These are phyloP conservation scores for Globisporangium alternatum DNA, from an alignment of 352 stramenopile genomes.

Conservation along the genomic window DNA sequence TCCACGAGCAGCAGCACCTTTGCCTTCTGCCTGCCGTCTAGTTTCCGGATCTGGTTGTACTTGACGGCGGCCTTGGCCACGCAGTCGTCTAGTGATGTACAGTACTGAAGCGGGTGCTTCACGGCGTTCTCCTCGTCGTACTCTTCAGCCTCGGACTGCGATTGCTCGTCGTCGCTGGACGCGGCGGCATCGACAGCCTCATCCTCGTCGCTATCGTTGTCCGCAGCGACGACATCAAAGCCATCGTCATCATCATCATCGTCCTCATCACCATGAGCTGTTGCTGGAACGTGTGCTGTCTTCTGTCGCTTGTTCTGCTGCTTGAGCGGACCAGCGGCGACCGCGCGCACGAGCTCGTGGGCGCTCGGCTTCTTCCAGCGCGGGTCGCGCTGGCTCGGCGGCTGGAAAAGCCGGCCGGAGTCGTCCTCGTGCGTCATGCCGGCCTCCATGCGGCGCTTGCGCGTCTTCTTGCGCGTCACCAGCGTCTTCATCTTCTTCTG, in stretches of 20 bases:
- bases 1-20: conserved; percentile 68
- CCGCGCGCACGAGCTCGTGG: conserved; percentile 31
- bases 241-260: conserved; percentile 21
- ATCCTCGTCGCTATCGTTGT: conserved; percentile 17
- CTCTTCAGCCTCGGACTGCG: conserved; percentile 20
- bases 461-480: conserved; percentile 74
- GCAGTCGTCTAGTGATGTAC: conserved; percentile 49
- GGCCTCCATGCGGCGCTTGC: conserved; percentile 61
- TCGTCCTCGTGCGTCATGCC: conserved; percentile 66
- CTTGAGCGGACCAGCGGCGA: conserved; percentile 16
- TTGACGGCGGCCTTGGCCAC: conserved; percentile 32
- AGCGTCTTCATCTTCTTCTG: conserved; percentile 84
- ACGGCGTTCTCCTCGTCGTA: conserved; percentile 16
- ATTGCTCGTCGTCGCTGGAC: conserved; percentile 17
- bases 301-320: conserved; percentile 37
- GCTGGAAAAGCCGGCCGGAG: conserved; percentile 67
- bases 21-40: conserved; percentile 60
- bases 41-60: conserved; percentile 50
- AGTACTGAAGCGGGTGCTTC: conserved; percentile 43
- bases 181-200: conserved; percentile 14
- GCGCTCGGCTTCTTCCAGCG: conserved; percentile 71
- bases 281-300: conserved; percentile 15
- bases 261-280: conserved; percentile 15
- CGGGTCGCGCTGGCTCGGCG: conserved; percentile 62
- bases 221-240: conserved; percentile 13